These are phyloP conservation scores for Oryza meyeriana DNA, from an alignment of 176 grass and related monocot genomes.

Conservation along the genomic window DNA sequence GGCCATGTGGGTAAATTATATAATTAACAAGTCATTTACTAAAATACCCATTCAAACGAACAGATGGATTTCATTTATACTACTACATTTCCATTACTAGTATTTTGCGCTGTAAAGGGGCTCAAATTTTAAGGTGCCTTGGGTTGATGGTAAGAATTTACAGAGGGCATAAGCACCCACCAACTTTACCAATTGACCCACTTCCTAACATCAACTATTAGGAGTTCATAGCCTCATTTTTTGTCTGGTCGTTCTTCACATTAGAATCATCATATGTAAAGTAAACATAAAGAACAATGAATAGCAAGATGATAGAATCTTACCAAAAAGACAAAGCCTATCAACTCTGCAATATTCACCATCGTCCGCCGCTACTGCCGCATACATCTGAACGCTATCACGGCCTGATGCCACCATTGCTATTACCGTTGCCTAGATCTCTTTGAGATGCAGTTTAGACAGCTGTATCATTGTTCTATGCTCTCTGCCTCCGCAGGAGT, in stretches of 20 bases:
- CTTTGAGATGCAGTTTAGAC: constrained; percentile 66
- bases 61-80: too few species aligned
- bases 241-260: constrained; percentile 1
- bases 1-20: too few species aligned
- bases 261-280: constrained; percentile 36
- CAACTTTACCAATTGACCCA: neutral
- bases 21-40: too few species aligned
- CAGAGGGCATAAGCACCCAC: too few species aligned
- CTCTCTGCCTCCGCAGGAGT: constrained; percentile 66
- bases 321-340: neutral
- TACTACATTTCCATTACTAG: too few species aligned
- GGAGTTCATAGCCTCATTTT: too few species aligned
- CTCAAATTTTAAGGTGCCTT: too few species aligned
- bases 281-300: constrained; percentile 23
- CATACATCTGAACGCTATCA: too few species aligned
- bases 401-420: too few species aligned
- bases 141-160: too few species aligned
- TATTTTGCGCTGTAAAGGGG: too few species aligned
- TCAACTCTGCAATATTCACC: constrained; percentile 7
- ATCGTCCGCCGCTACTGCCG: neutral
- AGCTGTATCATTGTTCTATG: constrained; percentile 67
- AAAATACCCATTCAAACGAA: too few species aligned
- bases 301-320: constrained; percentile 18
- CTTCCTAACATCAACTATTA: neutral
- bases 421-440: constrained; percentile 35